Evolutionary conservation across 2,329 filamentous ascomycete genomes (phyloP), one percentile per base, ranked within the genome.

Genomic region (Colletotrichum musae): DNA sequence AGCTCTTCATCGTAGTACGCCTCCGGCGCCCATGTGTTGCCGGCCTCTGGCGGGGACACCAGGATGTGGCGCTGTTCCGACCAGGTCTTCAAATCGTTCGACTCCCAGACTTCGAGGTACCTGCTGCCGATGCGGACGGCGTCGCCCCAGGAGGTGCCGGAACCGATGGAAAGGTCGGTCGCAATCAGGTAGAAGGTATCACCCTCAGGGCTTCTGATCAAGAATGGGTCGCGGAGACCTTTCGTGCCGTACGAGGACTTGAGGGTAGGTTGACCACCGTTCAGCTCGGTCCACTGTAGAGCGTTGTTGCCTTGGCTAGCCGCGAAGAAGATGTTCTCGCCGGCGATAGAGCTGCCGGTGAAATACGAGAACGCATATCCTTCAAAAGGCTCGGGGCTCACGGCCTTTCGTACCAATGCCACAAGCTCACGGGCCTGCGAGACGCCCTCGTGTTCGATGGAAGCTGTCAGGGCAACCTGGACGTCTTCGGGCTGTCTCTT

Each of bases 21-120:
- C 52, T 87, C 85, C 0, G 85, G 85, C 0, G 85, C 85, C 85
- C 85, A 87, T 0, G 86, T 88, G 58, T 86, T 88, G 3, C 86
- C 86, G 0, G 85, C 86, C 0, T 80, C 84, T 1, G 79, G 70
- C 0, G 85, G 85, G 0, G 85, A 86, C 0, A 88, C 84, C 6
- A 81, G 77, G 24, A 86, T 76, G 24, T 87, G 85, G 16, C 86
- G 81, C 66, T 88, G 85, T 21, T 76, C 78, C 1, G 84, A 85
- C 86, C 86, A 88, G n/a, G 74, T 84, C 26, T 83, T 77, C 1
- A 88, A 79, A 64, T 88, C 84, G 16, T 77, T 77, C 0, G 84
- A 85, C 72, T 88, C 85, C 86, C 86, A 88, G 5, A 88, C 78
- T 69, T 87, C 84, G 2, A 88, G 79, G 62, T 86, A 87, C 7